Base-by-base conservation (phyloP, 164 flowering plant genomes). In the Aristolochia fimbriata region DNA sequence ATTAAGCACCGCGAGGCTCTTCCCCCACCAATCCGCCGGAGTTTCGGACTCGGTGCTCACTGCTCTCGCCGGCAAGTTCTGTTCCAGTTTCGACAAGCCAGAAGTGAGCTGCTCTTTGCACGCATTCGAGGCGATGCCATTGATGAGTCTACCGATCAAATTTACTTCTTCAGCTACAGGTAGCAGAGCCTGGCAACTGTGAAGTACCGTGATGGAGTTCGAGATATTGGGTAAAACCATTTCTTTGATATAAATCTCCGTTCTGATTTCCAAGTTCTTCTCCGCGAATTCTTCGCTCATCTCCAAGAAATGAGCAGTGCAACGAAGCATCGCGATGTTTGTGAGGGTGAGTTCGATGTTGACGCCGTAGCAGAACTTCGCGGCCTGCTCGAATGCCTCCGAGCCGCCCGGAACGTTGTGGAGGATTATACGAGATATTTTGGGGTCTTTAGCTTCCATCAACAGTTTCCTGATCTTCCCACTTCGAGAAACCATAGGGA, bases 21-120 rank as follows among this genome's bases (percentile, higher is more conserved):
- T 86, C 12, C 95, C 99, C 99, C 97, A 94, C 97, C 97, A 91
- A 47, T 91, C 91, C 19, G 76, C 43, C 3, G 91, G 83, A 15
- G 83, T 78, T 63, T 88, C 96, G 15, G 84, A 61, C 43, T 82
- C 92, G 20, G 70, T 20, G 7, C 41, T 64, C 4, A 51, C 49
- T 11, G 88, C 49, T 69, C 84, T 85, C 22, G 77, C 19, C 1
- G 80, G 70, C 64, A 76, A 82, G 55, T 77, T 80, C 48, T 79
- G 83, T 49, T 91, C 97, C 1, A 94, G 86, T 66, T 81, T 86
- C 20, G 83, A 77, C 52, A 94, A 68, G 1, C 95, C 97, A 1
- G 86, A 82, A 0, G 91, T 77, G 59, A 91, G 93, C 76, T 94
- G 99, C 75, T 94, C 99, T 69, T 91, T 88, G 60, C 91, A 83